Conservation (phyloP, 2,329 filamentous ascomycete species). For the Nigrograna mackinnonii region DNA sequence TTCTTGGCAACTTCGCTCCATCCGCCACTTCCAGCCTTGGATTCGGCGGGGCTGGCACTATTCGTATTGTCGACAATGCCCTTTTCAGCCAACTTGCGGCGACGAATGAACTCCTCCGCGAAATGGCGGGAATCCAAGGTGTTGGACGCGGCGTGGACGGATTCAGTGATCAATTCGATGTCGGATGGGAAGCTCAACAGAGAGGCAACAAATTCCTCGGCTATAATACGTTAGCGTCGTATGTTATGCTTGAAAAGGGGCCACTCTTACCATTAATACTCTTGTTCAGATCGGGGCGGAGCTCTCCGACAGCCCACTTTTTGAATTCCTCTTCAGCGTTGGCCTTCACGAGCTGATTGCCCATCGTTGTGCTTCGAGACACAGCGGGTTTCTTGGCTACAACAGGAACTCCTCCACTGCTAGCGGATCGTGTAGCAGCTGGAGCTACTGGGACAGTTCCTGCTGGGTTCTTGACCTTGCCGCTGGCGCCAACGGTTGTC, state of each 20-base stretch:
- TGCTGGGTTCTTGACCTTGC: conserved; percentile 81
- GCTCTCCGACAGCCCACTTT: conserved; percentile 84
- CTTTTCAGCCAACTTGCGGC: conserved; percentile 91
- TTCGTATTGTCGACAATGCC: conserved; percentile 77
- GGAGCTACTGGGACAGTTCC: conserved; percentile 57
- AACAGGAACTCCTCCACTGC: conserved; percentile 45
- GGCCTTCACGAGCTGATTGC: conserved; percentile 46
- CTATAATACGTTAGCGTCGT: conserved; percentile 48
- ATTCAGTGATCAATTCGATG: conserved; percentile 81
- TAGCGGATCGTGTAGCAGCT: conserved; percentile 52
- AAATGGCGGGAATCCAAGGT: conserved; percentile 94
- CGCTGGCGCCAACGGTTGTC: conserved; percentile 93
- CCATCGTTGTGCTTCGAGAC: conserved; percentile 51
- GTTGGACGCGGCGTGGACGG: conserved; percentile 82
- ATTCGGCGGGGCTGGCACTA: conserved; percentile 54
- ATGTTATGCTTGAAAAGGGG: background rate
- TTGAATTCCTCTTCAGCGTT: conserved; percentile 88
- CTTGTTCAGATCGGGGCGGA: conserved; percentile 73
- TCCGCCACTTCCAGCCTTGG: conserved; percentile 52
- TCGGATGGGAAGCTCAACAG: conserved; percentile 78
- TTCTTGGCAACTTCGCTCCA: conserved; percentile 99
- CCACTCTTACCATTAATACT: conserved; percentile 66
- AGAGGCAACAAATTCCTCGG: conserved; percentile 78
- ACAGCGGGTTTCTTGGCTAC: conserved; percentile 59
- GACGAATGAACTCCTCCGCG: conserved; percentile 89